Percentiles rank a stretch among this genome's conserved stretches.
These are phyloP conservation scores for Saccharomyces cerevisiae DNA, from an alignment of 805 yeast species.

Conservation along the genomic window DNA sequence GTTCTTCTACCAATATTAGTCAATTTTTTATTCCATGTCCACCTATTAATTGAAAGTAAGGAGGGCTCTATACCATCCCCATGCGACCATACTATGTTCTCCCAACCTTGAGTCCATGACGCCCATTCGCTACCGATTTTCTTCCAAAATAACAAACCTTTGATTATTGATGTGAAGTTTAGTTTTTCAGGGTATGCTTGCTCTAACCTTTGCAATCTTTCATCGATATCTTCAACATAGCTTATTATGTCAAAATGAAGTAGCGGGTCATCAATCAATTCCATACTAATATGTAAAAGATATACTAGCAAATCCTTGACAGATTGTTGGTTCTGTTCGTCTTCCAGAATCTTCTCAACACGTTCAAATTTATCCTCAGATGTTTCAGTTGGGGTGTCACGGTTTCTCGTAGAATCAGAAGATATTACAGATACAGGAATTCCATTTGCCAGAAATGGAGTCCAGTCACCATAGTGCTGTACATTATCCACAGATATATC, in stretches of 20 bases:
- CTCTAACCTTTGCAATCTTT: conserved; percentile 39
- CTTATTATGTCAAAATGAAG: conserved; percentile 55
- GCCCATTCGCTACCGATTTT: conserved; percentile 39
- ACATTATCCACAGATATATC: conserved; percentile 16
- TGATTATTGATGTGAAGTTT: conserved; percentile 25
- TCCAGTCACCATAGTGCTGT: conserved; percentile 45
- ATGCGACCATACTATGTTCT: conserved; percentile 36
- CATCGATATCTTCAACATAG: conserved; percentile 37
- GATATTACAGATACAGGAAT: conserved; percentile 29
- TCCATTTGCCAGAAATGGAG: conserved; percentile 57
- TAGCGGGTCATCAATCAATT: conserved; percentile 63
- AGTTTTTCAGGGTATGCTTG: conserved; percentile 15
- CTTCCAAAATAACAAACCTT: conserved; percentile 35
- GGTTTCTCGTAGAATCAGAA: conserved; percentile 8
- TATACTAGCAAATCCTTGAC: conserved; percentile 51
- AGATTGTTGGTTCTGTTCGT: conserved; percentile 42
- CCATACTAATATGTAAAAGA: conserved; percentile 42
- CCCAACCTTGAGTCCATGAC: conserved; percentile 57
- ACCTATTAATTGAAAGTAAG: conserved; percentile 53
- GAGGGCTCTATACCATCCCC: conserved; percentile 60
- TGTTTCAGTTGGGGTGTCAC: conserved; percentile 51
- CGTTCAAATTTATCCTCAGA: conserved; percentile 58
- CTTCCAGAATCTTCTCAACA: conserved; percentile 34
- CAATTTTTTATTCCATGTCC: conserved; percentile 67
- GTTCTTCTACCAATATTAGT: conserved; percentile 45